These are phyloP conservation scores for Wickerhamomyces sp. DNA, from an alignment of 1,139 yeast species.

Conservation along the genomic window DNA sequence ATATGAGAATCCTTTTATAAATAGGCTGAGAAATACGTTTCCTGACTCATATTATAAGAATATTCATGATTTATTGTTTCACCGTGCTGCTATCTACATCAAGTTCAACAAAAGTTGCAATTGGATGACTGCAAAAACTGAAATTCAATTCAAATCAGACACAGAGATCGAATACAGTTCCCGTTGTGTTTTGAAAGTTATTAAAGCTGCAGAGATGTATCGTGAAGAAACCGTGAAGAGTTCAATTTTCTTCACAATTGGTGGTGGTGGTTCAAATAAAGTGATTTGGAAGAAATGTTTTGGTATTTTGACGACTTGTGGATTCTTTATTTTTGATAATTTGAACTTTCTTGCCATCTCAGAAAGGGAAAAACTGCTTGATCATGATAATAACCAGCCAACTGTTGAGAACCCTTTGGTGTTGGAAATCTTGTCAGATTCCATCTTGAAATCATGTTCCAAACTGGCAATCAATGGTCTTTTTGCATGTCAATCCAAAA, in stretches of 20 bases:
- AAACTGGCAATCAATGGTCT: slow-evolving; percentile 24
- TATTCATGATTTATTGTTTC: slow-evolving; percentile 4
- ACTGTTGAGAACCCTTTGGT: slow-evolving; percentile 7
- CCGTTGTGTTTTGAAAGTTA: slow-evolving; percentile 16
- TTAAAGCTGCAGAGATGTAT: slow-evolving; percentile 21
- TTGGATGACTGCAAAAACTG: slow-evolving; percentile 21
- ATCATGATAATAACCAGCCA: no score
- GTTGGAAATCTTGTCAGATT: slow-evolving; percentile 16
- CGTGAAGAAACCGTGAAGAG: slow-evolving; percentile 19
- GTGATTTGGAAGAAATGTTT: slow-evolving; percentile 36
- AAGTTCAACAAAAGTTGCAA: slow-evolving; percentile 15
- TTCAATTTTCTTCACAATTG: slow-evolving; percentile 23
- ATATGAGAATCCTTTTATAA: slow-evolving; percentile 23
- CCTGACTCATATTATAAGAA: slow-evolving; percentile 6
- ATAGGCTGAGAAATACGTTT: slow-evolving; percentile 5
- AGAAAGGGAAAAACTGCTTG: slow-evolving; percentile 13
- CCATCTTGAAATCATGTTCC: slow-evolving; percentile 11
- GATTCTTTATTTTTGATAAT: slow-evolving; percentile 37
- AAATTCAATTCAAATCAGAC: slow-evolving; percentile 4
- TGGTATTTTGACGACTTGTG: slow-evolving; percentile 40
- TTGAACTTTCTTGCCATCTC: slow-evolving; percentile 16
- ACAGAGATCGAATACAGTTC: slow-evolving; percentile 6
- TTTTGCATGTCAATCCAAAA: slow-evolving; percentile 26
- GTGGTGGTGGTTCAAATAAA: slow-evolving; percentile 23
- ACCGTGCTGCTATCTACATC: slow-evolving; percentile 13